Conservation (phyloP, 2,329 filamentous ascomycete species). For the Zymoseptoria tritici region DNA sequence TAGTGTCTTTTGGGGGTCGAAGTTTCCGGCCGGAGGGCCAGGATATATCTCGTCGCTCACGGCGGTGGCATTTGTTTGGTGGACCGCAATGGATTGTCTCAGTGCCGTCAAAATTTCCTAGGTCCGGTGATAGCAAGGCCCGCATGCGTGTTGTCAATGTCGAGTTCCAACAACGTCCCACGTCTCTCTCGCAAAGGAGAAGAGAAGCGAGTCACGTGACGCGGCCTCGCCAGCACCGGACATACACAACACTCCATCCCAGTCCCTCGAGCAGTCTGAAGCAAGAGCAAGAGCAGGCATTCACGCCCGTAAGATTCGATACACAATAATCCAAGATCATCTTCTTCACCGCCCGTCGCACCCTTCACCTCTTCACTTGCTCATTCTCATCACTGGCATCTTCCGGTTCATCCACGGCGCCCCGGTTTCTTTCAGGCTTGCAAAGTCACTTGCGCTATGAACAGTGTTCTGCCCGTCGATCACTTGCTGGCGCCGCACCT, state of each 20-base stretch:
- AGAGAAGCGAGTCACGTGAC: neutral
- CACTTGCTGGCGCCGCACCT: conserved; percentile 55
- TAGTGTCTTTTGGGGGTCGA: conserved; percentile 1
- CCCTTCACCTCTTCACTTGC: neutral
- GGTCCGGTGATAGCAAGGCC: too few relatives aligned
- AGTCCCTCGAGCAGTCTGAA: neutral
- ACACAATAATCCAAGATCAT: neutral
- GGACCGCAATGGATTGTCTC: neutral
- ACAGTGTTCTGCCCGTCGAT: conserved; percentile 52
- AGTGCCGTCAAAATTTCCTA: too few relatives aligned
- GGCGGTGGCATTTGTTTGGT: neutral
- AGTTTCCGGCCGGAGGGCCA: neutral
- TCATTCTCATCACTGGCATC: neutral
- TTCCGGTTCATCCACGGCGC: neutral
- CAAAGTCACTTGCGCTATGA: conserved; percentile 40
- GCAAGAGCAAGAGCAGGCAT: neutral
- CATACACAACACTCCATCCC: neutral
- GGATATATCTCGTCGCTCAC: neutral
- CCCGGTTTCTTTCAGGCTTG: neutral
- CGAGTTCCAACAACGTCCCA: too few relatives aligned
- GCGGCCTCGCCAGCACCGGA: too few relatives aligned
- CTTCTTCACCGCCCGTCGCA: neutral
- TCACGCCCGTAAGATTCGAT: neutral
- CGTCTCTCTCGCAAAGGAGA: neutral
- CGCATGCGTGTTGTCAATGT: too few relatives aligned